Base-by-base conservation (phyloP, 345 rosid species). In the Hibiscus mutabilis region DNA sequence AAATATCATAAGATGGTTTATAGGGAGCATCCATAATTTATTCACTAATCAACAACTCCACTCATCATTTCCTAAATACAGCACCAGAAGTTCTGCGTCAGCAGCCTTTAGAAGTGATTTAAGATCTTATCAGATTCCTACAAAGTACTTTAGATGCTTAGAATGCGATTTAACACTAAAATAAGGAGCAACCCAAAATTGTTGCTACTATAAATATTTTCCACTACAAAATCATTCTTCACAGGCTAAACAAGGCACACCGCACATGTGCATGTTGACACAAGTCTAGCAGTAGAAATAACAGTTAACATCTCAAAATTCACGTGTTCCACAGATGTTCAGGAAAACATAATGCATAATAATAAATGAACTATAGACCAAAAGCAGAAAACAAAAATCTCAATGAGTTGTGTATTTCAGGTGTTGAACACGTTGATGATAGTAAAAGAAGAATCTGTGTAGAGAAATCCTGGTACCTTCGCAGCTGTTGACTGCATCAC, bases 401-500 rank as follows among this genome's bases (percentile, higher is more conserved):
- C 21, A 44, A 44, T 22, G 25, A 29, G 47, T 37, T 69, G 27
- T 55, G 29, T 6, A 33, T 55, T 69, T 35, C 31, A 31, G 29
- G 29, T 53, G 19, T 22, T 22, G 13, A 70, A 25, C 29, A 70
- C 27, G 22, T 65, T 13, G 53, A 65, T 22, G 33, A 19, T 12
- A 42, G n/a, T 22, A 19, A 65, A 65, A 13, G 6, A 65, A 24
- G 55, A 44, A 65, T 13, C 0, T 31, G 46, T 10, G 35, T 65
- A 67, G 58, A 42, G 55, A 49, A 27, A 67, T 67, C 58, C 25
- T n/a, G 31, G 68, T 85, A 94, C 98, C 97, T 74, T 88, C 85
- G 69, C 98, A 94, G 68, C 64, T 72, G 55, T 91, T 82, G 68
- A 84, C 85, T 71, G 96, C 98, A 82, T 94, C 91, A 21, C 93